Conservation (phyloP, 2,329 filamentous ascomycete species). For the Orbilia blumenaviensis region DNA sequence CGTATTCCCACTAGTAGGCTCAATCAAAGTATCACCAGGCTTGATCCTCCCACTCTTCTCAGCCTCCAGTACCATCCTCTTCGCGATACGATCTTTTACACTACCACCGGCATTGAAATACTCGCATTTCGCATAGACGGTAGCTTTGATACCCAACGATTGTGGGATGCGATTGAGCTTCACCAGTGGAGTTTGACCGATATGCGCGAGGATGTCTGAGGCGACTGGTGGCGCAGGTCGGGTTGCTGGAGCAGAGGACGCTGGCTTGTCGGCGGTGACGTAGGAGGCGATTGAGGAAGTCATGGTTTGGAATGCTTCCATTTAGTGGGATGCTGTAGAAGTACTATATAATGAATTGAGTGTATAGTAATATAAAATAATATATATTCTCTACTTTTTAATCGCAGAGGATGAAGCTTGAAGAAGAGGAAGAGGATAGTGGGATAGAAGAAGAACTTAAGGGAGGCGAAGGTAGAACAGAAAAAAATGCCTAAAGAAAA, state of each 20-base stretch:
- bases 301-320: conserved; percentile 51
- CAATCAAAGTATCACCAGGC: conserved; percentile 95
- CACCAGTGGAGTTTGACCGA: conserved; percentile 95
- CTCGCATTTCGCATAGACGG: conserved; percentile 90
- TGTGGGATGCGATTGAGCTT: conserved; percentile 91
- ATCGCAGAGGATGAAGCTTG: background rate
- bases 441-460: background rate
- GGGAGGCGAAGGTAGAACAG: background rate
- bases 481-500: background rate
- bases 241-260: conserved; percentile 59
- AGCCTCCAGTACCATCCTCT: conserved; percentile 97
- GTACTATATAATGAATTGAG: background rate
- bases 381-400: background rate
- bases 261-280: conserved; percentile 24
- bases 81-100: conserved; percentile 92
- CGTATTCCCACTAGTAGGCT: conserved; percentile 97
- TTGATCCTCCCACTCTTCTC: conserved; percentile 92
- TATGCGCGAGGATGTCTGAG: conserved; percentile 61
- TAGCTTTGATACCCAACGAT: conserved; percentile 85
- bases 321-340: background rate
- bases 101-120: conserved; percentile 93
- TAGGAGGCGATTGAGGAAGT: conserved; percentile 28
- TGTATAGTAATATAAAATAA: background rate
- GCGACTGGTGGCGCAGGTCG: conserved; percentile 59
- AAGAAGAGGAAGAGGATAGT: background rate